Base-by-base conservation (phyloP, 306 rosid species). In the Cicer chorassanicum region DNA sequence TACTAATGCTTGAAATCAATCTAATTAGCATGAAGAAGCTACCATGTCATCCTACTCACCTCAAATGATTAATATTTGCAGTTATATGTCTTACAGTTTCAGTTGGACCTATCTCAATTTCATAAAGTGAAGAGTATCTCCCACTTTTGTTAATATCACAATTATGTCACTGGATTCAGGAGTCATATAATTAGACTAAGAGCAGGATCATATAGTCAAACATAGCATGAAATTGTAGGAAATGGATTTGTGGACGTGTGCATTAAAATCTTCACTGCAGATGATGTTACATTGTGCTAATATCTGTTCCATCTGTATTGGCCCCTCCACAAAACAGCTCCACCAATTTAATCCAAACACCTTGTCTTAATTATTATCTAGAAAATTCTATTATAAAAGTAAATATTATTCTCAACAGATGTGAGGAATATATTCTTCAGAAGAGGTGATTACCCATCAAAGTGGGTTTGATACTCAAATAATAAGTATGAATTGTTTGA, bases 391-490 rank as follows among this genome's bases (percentile, higher is more conserved):
- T 60, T 49, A 54, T 19, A 48, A 76, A 59, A 59, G 66, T 72
- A 45, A 51, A 72, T 59, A 66, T n/a, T 80, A 19, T 60, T 59
- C 7, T 54, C 41, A 59, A 68, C 61, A 1, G 55, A 56, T 50
- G 73, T 62, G 9, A 49, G 38, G 85, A 78, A 84, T 69, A 63
- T 81, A 64, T 80, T 68, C 84, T 62, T 62, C 65, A 51, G 6
- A 12, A 80, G 65, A 68, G 29, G 49, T 55, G 51, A 72, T 60
- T 44, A 56, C 42, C 39, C 49, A 44, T 72, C 50, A 11, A 65
- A 49, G 74, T 76, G 66, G 87, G 65, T 66, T 72, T 67, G 54
- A 66, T 39, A 53, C 41, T 15, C 59, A 59, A 66, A 62, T 39
- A 29, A 21, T 24, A 18, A 53, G 65, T 61, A 66, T 76, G 55